phyloP scores from a whole-genome alignment of 2,329 filamentous ascomycete species.

The Colletotrichum sp. region DNA sequence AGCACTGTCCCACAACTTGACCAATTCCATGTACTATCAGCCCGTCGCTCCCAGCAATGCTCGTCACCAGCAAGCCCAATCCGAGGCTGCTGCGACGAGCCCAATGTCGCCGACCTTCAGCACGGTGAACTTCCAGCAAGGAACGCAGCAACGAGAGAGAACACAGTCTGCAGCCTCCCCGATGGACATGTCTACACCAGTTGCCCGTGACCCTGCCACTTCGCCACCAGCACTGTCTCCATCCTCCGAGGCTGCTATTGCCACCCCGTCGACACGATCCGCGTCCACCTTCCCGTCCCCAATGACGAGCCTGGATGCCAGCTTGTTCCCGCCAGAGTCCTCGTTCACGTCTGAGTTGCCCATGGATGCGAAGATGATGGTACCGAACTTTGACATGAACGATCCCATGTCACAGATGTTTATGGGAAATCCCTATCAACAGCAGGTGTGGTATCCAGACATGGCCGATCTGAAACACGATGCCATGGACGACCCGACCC shows the following conservation, averaged over 20 bases:
- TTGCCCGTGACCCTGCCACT: slow-evolving; percentile 17
- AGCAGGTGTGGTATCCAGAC: slow-evolving; percentile 2
- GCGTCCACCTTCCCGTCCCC: slow-evolving; percentile 27
- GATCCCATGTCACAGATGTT: slow-evolving; percentile 24
- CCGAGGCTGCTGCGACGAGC: neutral
- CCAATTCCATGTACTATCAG: slow-evolving; percentile 19
- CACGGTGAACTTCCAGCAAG: slow-evolving; percentile 22
- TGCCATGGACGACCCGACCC: neutral
- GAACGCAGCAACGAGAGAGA: slow-evolving; percentile 17
- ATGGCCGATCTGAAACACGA: slow-evolving; percentile 5
- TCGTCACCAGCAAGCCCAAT: neutral
- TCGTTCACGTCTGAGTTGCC: slow-evolving; percentile 48
- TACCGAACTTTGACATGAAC: slow-evolving; percentile 34
- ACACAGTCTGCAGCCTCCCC: slow-evolving; percentile 10
- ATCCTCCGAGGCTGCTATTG: slow-evolving; percentile 17
- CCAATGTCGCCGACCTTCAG: slow-evolving; percentile 11
- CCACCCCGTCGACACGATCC: slow-evolving; percentile 21
- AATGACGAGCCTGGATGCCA: slow-evolving; percentile 24
- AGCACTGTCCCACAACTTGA: slow-evolving; percentile 19
- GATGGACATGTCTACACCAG: slow-evolving; percentile 22
- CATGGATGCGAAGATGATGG: slow-evolving; percentile 46
- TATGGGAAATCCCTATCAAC: slow-evolving; percentile 10
- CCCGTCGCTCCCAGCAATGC: neutral
- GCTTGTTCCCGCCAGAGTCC: slow-evolving; percentile 31
- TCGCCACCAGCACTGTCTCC: slow-evolving; percentile 33